Evolutionary conservation across 106 monocot species (phyloP), one percentile per base, ranked within the genome.

Genomic region (Amphibolis antarctica): DNA sequence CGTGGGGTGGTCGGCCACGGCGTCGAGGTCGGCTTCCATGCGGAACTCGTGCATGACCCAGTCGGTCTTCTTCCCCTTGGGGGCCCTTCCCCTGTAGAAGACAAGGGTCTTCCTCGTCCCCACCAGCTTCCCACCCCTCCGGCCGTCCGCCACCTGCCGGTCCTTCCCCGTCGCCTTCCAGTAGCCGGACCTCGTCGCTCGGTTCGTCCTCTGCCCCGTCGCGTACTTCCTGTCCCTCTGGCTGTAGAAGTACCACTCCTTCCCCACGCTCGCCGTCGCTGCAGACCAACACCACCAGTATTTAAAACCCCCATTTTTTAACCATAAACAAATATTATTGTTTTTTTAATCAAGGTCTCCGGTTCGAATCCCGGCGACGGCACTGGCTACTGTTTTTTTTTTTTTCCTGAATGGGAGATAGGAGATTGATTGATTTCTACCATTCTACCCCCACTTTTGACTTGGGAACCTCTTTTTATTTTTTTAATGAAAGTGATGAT

Each of bases 1-100:
- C n/a, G n/a, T n/a, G n/a, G n/a, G n/a, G n/a, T n/a, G n/a, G n/a
- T n/a, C n/a, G n/a, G n/a, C n/a, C n/a, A n/a, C n/a, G n/a, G n/a
- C n/a, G n/a, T n/a, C n/a, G 19, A 19, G 42, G 46, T 31, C 63
- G 23, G 10, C 44, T 49, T 88, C 85, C 59, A 77, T 66, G 56
- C 85, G 74, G 55, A 84, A 92, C 75, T 92, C 92, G 13, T 92
- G 92, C 92, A 92, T 92, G 63, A 88, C 87, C 92, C 92, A 92
- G 1, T 87, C 80, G 0, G 84, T 85, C 80, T 92, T 92, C 80
- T 71, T 87, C 27, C 92, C 92, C 44, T 85, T 92, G 0, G 92
- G 92, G 36, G 92, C 92, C 44, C 92, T 69, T 0, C 92, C 92
- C 50, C 82, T 78, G 59, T 92, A 92, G 72, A 92, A 92, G 9